A percentile compares a stretch with the other conserved stretches of the same genome.
phyloP scores from a whole-genome alignment of 2,329 filamentous ascomycete genomes.

The Ascochyta pisi region DNA sequence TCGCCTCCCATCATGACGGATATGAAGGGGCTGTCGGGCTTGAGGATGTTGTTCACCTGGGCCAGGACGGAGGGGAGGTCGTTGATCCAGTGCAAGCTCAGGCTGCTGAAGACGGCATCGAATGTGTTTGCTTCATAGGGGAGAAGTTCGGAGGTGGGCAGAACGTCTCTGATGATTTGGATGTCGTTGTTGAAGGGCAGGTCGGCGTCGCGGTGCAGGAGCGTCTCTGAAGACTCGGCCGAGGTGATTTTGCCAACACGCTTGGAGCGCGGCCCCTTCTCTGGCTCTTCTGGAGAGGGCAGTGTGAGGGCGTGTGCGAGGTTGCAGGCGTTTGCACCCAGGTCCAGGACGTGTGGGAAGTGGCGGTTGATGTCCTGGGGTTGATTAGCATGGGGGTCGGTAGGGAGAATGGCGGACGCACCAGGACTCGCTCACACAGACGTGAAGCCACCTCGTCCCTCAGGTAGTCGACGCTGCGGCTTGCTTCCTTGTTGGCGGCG shows the following conservation, averaged over 20 bases:
- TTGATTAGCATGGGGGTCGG: slow-evolving; percentile 14
- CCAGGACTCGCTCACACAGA: slow-evolving; percentile 83
- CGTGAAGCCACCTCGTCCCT: slow-evolving; percentile 89
- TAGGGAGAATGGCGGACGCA: slow-evolving; percentile 47
- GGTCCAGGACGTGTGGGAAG: slow-evolving; percentile 84
- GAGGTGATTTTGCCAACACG: slow-evolving; percentile 79
- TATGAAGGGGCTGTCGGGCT: slow-evolving; percentile 90
- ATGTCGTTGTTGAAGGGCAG: slow-evolving; percentile 77
- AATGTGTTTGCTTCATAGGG: slow-evolving; percentile 80
- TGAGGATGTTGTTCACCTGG: slow-evolving; percentile 85
- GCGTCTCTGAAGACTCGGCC: slow-evolving; percentile 77
- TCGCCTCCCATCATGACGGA: slow-evolving; percentile 97
- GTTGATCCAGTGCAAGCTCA: slow-evolving; percentile 97
- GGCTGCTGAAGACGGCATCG: slow-evolving; percentile 86
- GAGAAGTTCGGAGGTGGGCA: slow-evolving; percentile 76
- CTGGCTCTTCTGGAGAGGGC: slow-evolving; percentile 65
- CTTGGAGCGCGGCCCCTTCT: slow-evolving; percentile 70
- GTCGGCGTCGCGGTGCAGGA: slow-evolving; percentile 81
- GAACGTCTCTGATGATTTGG: slow-evolving; percentile 74
- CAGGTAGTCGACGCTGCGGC: slow-evolving; percentile 86
- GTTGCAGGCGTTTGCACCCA: slow-evolving; percentile 95
- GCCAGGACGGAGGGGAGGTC: slow-evolving; percentile 85
- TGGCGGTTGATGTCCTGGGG: slow-evolving; percentile 87
- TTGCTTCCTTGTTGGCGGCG: slow-evolving; percentile 71
- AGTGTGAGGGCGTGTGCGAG: slow-evolving; percentile 79